A percentile compares a stretch with the other conserved stretches of the same genome.
Evolutionary conservation across 352 stramenopile species (phyloP).

Genomic region (Nothophytophthora sp.): DNA sequence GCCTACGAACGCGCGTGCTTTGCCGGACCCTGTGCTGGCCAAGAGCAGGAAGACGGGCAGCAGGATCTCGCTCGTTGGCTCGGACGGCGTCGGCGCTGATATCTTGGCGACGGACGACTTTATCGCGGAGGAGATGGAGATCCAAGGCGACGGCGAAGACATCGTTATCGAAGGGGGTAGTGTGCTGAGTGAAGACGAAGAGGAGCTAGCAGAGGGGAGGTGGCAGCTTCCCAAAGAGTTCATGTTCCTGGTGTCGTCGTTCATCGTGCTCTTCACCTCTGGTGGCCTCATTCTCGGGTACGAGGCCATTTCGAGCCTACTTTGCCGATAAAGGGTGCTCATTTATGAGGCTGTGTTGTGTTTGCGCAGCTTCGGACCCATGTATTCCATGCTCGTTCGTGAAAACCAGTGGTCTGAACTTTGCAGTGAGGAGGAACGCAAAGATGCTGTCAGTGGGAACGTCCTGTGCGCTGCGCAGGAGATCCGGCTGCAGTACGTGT

Average conservation of each 20-base stretch:
- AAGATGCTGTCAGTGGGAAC: background rate
- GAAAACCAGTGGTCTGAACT: slow-evolving; percentile 74
- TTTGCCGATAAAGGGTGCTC: background rate
- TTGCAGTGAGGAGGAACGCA: slow-evolving; percentile 21
- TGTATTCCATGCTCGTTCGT: slow-evolving; percentile 69
- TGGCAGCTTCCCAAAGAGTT: slow-evolving; percentile 53
- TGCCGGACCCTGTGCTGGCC: no score
- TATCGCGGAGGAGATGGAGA: slow-evolving; percentile 2
- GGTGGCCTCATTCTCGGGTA: slow-evolving; percentile 72
- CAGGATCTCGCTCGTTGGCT: no score
- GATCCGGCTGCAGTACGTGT: slow-evolving; percentile 75
- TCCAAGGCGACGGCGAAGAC: slow-evolving; percentile 8
- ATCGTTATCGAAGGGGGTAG: background rate
- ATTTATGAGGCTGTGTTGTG: background rate
- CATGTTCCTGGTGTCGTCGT: slow-evolving; percentile 62
- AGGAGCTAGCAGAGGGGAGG: background rate
- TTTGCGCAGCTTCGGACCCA: slow-evolving; percentile 54
- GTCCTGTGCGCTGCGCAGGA: slow-evolving; percentile 62
- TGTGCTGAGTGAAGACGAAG: background rate
- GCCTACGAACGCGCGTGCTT: no score
- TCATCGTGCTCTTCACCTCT: slow-evolving; percentile 63
- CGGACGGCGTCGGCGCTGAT: no score
- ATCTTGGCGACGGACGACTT: no score
- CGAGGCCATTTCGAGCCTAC: background rate
- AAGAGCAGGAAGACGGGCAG: no score